Percentiles rank a stretch among this genome's conserved stretches.
Evolutionary conservation across 352 stramenopile genomes (phyloP).

Genomic region (Phytophthora litchii): DNA sequence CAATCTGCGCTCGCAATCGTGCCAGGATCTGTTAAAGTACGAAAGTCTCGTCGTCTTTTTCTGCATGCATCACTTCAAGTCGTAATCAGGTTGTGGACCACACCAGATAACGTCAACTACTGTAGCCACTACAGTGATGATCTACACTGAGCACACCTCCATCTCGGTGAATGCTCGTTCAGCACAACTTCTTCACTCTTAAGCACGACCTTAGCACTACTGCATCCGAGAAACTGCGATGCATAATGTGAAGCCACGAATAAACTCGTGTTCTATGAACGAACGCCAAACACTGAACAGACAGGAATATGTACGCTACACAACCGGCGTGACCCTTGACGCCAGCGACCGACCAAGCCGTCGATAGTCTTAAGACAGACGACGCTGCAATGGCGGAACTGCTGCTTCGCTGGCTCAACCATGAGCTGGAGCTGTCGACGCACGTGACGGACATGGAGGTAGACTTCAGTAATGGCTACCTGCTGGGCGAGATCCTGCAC

Average conservation of each 20-base stretch:
- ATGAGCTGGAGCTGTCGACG: constrained; percentile 76
- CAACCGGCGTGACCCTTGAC: background rate
- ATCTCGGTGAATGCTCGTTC: too few relatives aligned
- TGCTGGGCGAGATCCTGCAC: constrained; percentile 86
- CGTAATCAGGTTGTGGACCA: constrained; percentile 5
- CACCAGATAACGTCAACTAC: constrained; percentile 21
- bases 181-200: too few relatives aligned
- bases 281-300: too few relatives aligned
- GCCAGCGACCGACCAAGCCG: background rate
- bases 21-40: constrained; percentile 1
- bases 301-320: too few relatives aligned
- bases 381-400: constrained; percentile 65
- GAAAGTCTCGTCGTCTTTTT: background rate
- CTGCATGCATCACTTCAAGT: constrained; percentile 1
- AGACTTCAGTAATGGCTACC: constrained; percentile 86
- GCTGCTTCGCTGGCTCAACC: constrained; percentile 83
- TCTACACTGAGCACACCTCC: too few relatives aligned
- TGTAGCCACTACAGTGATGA: too few relatives aligned
- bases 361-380: background rate
- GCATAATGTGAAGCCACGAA: too few relatives aligned
- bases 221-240: too few relatives aligned
- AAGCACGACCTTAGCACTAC: too few relatives aligned
- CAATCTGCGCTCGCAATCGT: background rate
- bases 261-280: too few relatives aligned
- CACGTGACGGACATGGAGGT: constrained; percentile 66